Evolutionary conservation across 345 rosid genomes (phyloP).

Genomic region (Citrus sinensis): DNA sequence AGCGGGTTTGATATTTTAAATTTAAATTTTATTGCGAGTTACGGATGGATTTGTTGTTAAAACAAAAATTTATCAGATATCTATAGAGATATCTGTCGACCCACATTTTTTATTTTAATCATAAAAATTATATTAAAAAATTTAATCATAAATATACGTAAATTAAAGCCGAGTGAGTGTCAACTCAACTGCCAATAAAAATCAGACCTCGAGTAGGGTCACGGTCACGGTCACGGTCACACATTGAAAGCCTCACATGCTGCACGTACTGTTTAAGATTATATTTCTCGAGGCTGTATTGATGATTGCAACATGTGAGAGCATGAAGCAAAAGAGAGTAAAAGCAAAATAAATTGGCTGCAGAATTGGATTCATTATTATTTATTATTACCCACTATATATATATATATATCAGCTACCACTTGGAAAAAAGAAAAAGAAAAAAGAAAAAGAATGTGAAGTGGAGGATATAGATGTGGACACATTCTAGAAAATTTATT

Average conservation of each 20-base stretch:
- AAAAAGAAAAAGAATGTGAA: background rate
- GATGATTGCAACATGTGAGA: background rate
- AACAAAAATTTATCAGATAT: too few species aligned
- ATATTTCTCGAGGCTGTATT: background rate
- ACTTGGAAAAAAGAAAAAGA: background rate
- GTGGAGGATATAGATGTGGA: background rate
- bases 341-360: background rate
- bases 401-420: background rate
- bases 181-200: too few species aligned
- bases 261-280: background rate
- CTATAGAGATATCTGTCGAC: fast-evolving
- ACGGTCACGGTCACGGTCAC: too few species aligned
- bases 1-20: too few species aligned
- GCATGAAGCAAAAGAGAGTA: background rate
- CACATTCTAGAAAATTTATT: background rate
- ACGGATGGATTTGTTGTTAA: too few species aligned
- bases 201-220: background rate
- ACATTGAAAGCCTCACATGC: constrained; percentile 1
- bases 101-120: too few species aligned
- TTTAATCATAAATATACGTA: too few species aligned
- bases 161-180: too few species aligned
- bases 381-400: too few species aligned
- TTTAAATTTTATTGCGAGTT: too few species aligned
- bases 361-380: background rate
- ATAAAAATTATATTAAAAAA: too few species aligned